Evolutionary conservation across 1,284 basidiomycete species (phyloP).

Genomic region (Irpex sp.): DNA sequence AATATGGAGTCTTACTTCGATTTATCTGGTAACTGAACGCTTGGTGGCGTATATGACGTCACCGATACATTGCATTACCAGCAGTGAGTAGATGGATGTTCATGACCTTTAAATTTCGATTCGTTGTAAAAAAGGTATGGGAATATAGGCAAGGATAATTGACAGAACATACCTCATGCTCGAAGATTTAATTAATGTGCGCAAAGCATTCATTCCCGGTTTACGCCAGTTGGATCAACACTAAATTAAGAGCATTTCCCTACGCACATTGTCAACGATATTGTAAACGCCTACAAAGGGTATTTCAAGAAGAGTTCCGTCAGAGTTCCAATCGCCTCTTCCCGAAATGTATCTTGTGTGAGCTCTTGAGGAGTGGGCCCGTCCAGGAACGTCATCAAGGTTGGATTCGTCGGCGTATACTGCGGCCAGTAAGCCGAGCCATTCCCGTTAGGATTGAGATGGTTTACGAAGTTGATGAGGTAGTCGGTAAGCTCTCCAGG

Average conservation of each 20-base stretch:
- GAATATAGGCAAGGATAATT: too few relatives aligned
- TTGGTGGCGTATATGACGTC: too few relatives aligned
- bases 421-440: constrained; percentile 11
- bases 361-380: constrained; percentile 2
- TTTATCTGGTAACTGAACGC: too few relatives aligned
- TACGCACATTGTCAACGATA: neutral
- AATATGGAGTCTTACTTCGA: too few relatives aligned
- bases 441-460: constrained; percentile 15
- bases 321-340: constrained; percentile 5
- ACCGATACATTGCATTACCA: too few relatives aligned
- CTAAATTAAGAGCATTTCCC: neutral
- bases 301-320: neutral
- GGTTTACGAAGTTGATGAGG: constrained; percentile 15
- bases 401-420: constrained; percentile 6
- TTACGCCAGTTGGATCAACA: neutral
- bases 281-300: neutral
- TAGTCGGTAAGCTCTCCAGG: constrained; percentile 9
- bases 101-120: too few relatives aligned
- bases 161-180: too few relatives aligned
- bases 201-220: too few relatives aligned
- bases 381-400: constrained; percentile 11
- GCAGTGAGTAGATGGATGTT: too few relatives aligned
- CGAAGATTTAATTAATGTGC: too few relatives aligned
- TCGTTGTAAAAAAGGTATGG: too few relatives aligned
- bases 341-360: constrained; percentile 7